These are phyloP conservation scores for Erigeron canadensis DNA, from an alignment of 129 eudicot species.

Conservation along the genomic window DNA sequence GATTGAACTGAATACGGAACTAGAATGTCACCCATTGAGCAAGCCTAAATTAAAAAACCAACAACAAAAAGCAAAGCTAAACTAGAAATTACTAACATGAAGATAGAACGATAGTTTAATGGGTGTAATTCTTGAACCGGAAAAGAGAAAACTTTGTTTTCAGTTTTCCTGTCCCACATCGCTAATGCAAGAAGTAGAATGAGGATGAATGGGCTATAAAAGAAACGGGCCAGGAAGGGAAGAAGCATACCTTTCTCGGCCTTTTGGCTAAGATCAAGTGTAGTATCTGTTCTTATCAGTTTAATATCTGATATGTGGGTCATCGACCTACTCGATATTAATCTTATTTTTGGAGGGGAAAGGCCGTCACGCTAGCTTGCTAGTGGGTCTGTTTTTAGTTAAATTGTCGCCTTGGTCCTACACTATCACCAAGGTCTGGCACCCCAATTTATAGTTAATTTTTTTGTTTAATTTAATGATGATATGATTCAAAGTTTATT, in stretches of 20 bases:
- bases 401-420: neutral
- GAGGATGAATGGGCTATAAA: neutral
- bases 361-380: neutral
- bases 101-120: no score
- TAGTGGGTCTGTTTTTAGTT: slow-evolving; percentile 1
- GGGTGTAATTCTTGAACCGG: no score
- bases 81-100: no score
- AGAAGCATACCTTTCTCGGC: slow-evolving; percentile 69
- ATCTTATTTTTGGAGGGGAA: slow-evolving; percentile 2
- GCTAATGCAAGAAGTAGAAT: neutral
- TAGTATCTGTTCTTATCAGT: slow-evolving; percentile 91
- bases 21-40: no score
- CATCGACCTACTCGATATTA: slow-evolving; percentile 20
- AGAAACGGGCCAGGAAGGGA: neutral
- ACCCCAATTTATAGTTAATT: no score
- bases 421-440: slow-evolving; percentile 8
- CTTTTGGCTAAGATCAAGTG: slow-evolving; percentile 94
- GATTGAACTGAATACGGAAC: no score
- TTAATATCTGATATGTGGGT: slow-evolving; percentile 44
- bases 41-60: no score
- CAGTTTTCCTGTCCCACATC: neutral
- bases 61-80: no score
- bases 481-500: no score
- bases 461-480: no score
- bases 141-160: no score